Base-by-base conservation (phyloP, 164 flowering plant genomes). In the Berberis vulgaris region DNA sequence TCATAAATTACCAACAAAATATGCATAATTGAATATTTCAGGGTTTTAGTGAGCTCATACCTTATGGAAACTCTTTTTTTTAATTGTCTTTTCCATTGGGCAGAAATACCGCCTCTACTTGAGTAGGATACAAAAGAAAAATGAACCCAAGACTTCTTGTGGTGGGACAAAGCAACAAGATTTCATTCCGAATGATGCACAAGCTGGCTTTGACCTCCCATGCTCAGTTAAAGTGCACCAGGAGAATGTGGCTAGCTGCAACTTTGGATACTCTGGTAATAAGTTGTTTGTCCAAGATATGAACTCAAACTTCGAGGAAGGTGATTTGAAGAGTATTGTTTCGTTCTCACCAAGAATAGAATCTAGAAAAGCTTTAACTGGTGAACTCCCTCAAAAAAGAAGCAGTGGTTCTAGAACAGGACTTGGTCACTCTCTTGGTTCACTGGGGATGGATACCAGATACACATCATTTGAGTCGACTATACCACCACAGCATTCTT, bases 81-180 rank as follows among this genome's bases (percentile, higher is more conserved):
- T 26, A 26, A 26, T 26, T 26, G 26, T 26, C 26, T 26, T 26
- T 26, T 26, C 26, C 26, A 26, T 26, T 26, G 26, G 26, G 84
- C 91, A 93, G 98, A 93, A 93, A 65, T 93, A 90, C 70, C 91
- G 98, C 38, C 86, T 88, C 58, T 93, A 93, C 78, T 77, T 90
- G 83, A 82, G 82, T 68, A 78, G 98, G 73, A 64, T 93, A 71
- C 87, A 81, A 70, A 93, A 82, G 68, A 89, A 86, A 59, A 80
- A 77, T 70, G 89, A 86, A 57, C 58, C 74, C 2, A 80, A 76
- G 68, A 57, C 70, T 62, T 65, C 83, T 62, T 70, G 61, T 61
- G 64, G 75, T 70, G 83, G 80, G 41, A 59, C 62, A 43, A 84
- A 75, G 74, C 81, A 78, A 59, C 66, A 78, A 41, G 87, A 85